phyloP scores from a whole-genome alignment of 352 stramenopile genomes.

The Globisporangium rhizosaccharum region DNA sequence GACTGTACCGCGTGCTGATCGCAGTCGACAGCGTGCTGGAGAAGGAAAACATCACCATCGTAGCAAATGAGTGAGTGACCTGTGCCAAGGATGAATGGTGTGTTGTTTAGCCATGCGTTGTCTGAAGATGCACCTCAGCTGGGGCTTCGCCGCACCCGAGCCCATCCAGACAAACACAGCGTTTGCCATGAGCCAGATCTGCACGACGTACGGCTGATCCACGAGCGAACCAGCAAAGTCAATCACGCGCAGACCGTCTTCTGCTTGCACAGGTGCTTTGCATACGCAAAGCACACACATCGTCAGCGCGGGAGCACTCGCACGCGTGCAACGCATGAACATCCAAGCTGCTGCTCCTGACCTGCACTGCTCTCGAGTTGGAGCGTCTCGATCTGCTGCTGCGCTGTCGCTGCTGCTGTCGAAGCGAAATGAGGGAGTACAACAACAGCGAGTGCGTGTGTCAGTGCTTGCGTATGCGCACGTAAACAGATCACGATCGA shows the following conservation, averaged over 20 bases:
- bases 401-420: background rate
- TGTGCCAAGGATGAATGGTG: background rate
- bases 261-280: background rate
- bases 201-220: conserved; percentile 61
- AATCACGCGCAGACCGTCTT: conserved; percentile 29
- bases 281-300: background rate
- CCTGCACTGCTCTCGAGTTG: conserved; percentile 2
- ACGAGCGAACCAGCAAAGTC: conserved; percentile 51
- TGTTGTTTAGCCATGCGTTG: background rate
- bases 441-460: background rate
- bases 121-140: conserved; percentile 19
- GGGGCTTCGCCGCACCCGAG: conserved; percentile 35
- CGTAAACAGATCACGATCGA: background rate
- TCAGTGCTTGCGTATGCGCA: background rate
- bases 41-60: background rate
- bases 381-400: conserved; percentile 5
- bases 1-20: conserved; percentile 69
- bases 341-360: background rate
- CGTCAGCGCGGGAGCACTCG: background rate
- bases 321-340: background rate
- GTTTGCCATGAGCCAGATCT: conserved; percentile 65
- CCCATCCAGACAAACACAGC: conserved; percentile 82
- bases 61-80: background rate
- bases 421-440: no score
- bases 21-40: conserved; percentile 71